phyloP scores from a whole-genome alignment of 2,329 filamentous ascomycete species.

The Hortaea sp. region DNA sequence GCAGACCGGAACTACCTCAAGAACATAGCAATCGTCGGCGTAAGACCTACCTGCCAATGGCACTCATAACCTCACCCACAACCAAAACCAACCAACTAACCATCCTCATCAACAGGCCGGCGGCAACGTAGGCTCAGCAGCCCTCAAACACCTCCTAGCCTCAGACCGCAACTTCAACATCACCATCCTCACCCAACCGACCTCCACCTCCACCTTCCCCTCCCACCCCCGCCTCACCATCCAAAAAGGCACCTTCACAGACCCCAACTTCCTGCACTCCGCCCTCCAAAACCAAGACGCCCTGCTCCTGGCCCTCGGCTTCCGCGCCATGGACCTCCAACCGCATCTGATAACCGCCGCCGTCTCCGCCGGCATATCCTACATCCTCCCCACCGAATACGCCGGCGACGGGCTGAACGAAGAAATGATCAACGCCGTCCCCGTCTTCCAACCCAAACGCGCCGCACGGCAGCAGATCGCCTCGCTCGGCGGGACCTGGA shows the following conservation, averaged over 20 bases:
- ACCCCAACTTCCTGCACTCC: slow-evolving; percentile 9
- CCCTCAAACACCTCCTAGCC: slow-evolving; percentile 23
- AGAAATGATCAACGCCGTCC: slow-evolving; percentile 8
- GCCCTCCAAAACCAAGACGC: slow-evolving; percentile 22
- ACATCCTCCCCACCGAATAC: slow-evolving; percentile 28
- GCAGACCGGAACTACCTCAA: slow-evolving; percentile 17
- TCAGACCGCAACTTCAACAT: slow-evolving; percentile 19
- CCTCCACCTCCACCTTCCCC: slow-evolving; percentile 29
- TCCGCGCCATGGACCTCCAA: slow-evolving; percentile 17
- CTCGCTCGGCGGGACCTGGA: slow-evolving; percentile 16
- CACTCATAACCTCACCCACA: not conserved
- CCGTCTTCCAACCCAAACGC: slow-evolving; percentile 8
- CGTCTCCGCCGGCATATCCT: slow-evolving; percentile 24
- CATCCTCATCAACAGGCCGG: slow-evolving; percentile 14
- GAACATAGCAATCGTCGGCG: slow-evolving; percentile 32
- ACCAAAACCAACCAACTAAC: not conserved
- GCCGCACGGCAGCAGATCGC: slow-evolving; percentile 14
- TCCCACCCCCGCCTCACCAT: slow-evolving; percentile 18
- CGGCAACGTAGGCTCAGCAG: slow-evolving; percentile 24
- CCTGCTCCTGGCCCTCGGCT: slow-evolving; percentile 22
- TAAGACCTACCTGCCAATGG: not conserved
- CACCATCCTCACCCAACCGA: slow-evolving; percentile 31
- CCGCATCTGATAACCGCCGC: slow-evolving; percentile 24
- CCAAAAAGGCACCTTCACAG: slow-evolving; percentile 17
- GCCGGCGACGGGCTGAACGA: slow-evolving; percentile 16